phyloP scores from a whole-genome alignment of 2,329 filamentous ascomycete species.

The Daldinia sp. region DNA sequence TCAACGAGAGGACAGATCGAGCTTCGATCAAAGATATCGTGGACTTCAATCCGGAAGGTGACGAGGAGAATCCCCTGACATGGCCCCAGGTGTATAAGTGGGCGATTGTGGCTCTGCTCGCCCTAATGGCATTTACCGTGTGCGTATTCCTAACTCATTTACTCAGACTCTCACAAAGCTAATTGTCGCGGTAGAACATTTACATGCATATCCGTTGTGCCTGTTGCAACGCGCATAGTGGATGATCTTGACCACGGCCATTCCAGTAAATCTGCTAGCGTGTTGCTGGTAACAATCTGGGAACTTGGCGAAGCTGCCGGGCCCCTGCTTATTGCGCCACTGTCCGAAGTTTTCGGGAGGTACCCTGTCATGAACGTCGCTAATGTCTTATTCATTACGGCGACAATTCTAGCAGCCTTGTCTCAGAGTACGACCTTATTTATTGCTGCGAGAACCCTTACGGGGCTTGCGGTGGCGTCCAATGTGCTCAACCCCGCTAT shows the following conservation, averaged over 20 bases:
- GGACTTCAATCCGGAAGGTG: constrained; percentile 60
- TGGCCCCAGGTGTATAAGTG: constrained; percentile 67
- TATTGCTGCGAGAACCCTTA: constrained; percentile 66
- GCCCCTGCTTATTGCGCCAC: constrained; percentile 70
- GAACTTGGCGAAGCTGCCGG: constrained; percentile 75
- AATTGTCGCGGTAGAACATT: constrained; percentile 60
- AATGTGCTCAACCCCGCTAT: constrained; percentile 74
- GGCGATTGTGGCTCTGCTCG: constrained; percentile 64
- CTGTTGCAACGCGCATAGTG: constrained; percentile 65
- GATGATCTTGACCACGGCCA: constrained; percentile 58
- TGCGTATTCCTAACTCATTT: constrained; percentile 48
- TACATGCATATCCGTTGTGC: constrained; percentile 68
- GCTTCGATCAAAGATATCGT: constrained; percentile 51
- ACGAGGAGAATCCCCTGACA: constrained; percentile 64
- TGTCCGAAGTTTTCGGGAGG: constrained; percentile 71
- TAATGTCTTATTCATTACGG: constrained; percentile 63
- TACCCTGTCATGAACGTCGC: constrained; percentile 65
- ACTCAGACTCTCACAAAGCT: neutral
- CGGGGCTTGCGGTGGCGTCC: constrained; percentile 72
- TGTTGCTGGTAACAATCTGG: constrained; percentile 77
- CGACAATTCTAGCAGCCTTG: constrained; percentile 62
- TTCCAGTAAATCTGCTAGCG: constrained; percentile 60
- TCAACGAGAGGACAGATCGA: constrained; percentile 42
- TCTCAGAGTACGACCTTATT: constrained; percentile 60
- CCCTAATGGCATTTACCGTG: constrained; percentile 69